Evolutionary conservation across 2,329 filamentous ascomycete genomes (phyloP).

Genomic region (Colletotrichum trifolii): DNA sequence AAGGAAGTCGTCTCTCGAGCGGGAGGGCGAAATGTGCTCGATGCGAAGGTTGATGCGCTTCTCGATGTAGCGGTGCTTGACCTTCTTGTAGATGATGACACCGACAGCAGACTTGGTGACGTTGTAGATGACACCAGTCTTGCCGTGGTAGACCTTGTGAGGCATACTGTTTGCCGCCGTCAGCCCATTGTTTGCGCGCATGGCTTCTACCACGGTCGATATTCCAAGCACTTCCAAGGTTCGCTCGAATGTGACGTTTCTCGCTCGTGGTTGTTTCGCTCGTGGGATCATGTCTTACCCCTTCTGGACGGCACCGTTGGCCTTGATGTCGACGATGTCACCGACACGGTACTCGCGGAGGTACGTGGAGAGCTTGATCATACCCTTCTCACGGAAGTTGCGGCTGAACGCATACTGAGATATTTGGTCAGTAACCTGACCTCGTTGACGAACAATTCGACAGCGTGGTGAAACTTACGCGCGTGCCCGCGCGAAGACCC

Average conservation of each 20-base stretch:
- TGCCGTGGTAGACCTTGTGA: slow-evolving; percentile 99
- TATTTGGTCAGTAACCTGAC: slow-evolving; percentile 46
- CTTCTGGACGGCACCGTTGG: slow-evolving; percentile 98
- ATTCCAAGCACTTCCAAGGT: neutral
- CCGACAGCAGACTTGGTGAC: slow-evolving; percentile 98
- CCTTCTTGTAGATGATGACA: slow-evolving; percentile 99
- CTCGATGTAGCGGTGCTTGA: slow-evolving; percentile 99
- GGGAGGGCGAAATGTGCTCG: slow-evolving; percentile 95
- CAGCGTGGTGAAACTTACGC: slow-evolving; percentile 65
- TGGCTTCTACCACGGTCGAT: neutral
- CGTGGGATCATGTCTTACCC: slow-evolving; percentile 70
- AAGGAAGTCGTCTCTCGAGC: slow-evolving; percentile 97
- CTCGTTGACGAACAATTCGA: slow-evolving; percentile 18
- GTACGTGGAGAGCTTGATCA: slow-evolving; percentile 94
- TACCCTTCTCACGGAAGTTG: slow-evolving; percentile 94
- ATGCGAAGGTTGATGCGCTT: slow-evolving; percentile 99
- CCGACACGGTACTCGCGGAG: slow-evolving; percentile 96
- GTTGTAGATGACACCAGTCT: slow-evolving; percentile 99
- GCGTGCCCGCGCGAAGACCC: slow-evolving; percentile 88
- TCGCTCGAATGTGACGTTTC: slow-evolving; percentile 8
- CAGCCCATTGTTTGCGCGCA: slow-evolving; percentile 38
- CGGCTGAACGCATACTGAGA: slow-evolving; percentile 89
- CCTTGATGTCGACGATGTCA: slow-evolving; percentile 98
- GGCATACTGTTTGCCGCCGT: slow-evolving; percentile 78
- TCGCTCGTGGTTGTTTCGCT: slow-evolving; percentile 1